These are phyloP conservation scores for Auricularia sp. DNA, from an alignment of 768 basidiomycete genomes.

Conservation along the genomic window DNA sequence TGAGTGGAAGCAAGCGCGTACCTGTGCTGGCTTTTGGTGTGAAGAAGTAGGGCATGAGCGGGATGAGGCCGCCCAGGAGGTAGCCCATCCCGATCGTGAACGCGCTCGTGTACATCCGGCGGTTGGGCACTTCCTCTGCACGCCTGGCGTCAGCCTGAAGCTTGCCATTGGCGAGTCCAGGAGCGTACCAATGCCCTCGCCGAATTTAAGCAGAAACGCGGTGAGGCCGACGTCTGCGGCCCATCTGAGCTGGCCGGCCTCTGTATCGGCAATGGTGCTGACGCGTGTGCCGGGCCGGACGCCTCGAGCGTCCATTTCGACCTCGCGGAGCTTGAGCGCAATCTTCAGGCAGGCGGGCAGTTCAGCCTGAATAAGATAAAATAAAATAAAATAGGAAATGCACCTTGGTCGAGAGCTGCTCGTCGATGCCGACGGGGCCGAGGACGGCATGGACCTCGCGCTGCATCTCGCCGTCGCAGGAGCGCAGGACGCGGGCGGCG, in stretches of 20 bases:
- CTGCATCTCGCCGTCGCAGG: conserved; percentile 93
- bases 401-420: conserved; percentile 53
- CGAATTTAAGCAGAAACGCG: conserved; percentile 90
- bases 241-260: conserved; percentile 50
- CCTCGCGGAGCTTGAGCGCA: conserved; percentile 59
- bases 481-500: conserved; percentile 70
- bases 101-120: no score
- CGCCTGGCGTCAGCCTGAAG: no score
- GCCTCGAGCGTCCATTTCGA: conserved; percentile 38
- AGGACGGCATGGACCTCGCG: conserved; percentile 85
- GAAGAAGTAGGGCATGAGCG: conserved; percentile 89
- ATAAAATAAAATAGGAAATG: no score
- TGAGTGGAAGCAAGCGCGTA: conserved; percentile 24
- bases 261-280: conserved; percentile 18
- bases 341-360: conserved; percentile 26
- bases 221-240: conserved; percentile 78
- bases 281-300: conserved; percentile 5
- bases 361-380: no score
- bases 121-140: no score
- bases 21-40: conserved; percentile 35
- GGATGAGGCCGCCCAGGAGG: conserved; percentile 86
- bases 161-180: no score
- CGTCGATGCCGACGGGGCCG: conserved; percentile 82
- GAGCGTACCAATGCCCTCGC: conserved; percentile 73
- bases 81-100: conserved; percentile 56